phyloP scores from a whole-genome alignment of 2,329 filamentous ascomycete genomes.

The Triangularia verruculosa region DNA sequence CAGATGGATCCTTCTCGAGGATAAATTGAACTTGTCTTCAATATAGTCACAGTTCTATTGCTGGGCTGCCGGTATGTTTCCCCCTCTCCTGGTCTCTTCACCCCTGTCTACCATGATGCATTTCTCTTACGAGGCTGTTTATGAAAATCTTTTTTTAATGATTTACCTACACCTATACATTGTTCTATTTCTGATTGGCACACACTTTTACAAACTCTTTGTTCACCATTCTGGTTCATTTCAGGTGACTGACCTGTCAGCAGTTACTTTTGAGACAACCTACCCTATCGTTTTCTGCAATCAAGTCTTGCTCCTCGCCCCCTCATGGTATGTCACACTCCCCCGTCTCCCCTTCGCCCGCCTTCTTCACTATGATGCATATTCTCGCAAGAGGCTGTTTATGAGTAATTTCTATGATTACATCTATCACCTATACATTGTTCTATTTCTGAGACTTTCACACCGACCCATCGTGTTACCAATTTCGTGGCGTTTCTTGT shows the following conservation, averaged over 20 bases:
- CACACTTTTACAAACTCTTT: background rate
- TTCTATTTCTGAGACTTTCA: background rate
- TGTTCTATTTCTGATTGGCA: constrained; percentile 1
- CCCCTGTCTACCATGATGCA: constrained; percentile 1
- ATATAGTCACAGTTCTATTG: background rate
- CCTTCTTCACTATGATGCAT: background rate
- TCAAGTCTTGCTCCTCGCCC: background rate
- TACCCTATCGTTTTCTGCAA: background rate
- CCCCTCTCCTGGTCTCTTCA: background rate
- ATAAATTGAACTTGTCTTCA: background rate
- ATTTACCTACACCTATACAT: background rate
- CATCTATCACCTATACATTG: background rate
- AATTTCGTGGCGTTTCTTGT: no score
- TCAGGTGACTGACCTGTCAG: background rate
- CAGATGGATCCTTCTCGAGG: background rate
- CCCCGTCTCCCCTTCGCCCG: background rate
- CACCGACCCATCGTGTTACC: no score
- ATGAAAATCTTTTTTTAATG: constrained; percentile 2
- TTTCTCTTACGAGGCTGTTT: constrained; percentile 5
- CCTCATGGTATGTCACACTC: background rate
- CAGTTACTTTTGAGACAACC: background rate
- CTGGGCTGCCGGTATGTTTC: background rate
- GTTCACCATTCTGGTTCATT: background rate
- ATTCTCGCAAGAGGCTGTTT: background rate
- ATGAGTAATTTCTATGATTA: constrained; percentile 2